These are phyloP conservation scores for Drechslerella coelobrocha DNA, from an alignment of 2,329 filamentous ascomycete species.

Conservation along the genomic window DNA sequence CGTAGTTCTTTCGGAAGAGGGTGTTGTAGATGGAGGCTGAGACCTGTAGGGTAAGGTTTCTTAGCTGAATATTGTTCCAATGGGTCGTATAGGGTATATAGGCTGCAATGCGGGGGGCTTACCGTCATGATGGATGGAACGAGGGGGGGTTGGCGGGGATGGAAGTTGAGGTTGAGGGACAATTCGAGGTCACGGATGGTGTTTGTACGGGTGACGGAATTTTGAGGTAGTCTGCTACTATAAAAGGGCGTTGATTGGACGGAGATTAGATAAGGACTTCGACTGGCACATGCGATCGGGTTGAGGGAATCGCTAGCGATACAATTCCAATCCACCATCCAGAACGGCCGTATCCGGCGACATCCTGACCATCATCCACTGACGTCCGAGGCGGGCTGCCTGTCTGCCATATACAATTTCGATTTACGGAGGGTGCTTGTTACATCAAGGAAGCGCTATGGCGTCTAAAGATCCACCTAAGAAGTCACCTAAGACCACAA, in stretches of 20 bases:
- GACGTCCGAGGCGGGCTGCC: no score
- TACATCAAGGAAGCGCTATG: no score
- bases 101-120: not conserved
- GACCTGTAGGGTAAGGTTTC: constrained; percentile 37
- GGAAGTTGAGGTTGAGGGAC: not conserved
- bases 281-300: not conserved
- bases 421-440: no score
- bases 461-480: constrained; percentile 28
- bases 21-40: constrained; percentile 65
- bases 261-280: constrained; percentile 34
- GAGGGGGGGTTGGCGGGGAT: not conserved
- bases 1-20: constrained; percentile 83
- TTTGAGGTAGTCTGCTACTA: constrained; percentile 12
- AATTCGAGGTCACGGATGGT: not conserved
- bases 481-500: constrained; percentile 63
- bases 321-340: not conserved
- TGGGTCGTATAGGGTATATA: not conserved
- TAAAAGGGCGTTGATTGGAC: constrained; percentile 22
- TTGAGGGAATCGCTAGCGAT: not conserved
- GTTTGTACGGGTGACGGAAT: constrained; percentile 5
- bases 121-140: not conserved
- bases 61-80: not conserved
- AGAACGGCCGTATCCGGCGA: no score
- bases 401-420: no score
- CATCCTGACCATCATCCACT: no score